phyloP scores from a whole-genome alignment of 768 basidiomycete genomes.

The Rhizopogon roseolus region DNA sequence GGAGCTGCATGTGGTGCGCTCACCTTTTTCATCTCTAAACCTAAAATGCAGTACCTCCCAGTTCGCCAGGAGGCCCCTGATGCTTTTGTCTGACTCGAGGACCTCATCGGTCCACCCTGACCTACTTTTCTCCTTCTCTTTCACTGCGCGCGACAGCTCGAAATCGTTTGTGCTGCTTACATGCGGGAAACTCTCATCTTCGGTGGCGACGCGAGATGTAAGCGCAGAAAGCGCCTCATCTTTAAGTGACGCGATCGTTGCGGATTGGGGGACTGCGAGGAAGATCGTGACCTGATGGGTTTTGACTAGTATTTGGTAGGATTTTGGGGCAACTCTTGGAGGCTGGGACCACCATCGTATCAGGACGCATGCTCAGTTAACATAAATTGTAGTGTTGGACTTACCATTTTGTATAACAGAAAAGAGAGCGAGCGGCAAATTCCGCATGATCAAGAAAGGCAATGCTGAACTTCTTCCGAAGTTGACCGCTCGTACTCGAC shows the following conservation, averaged over 20 bases:
- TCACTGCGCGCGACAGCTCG: conserved; percentile 54
- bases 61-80: conserved; percentile 48
- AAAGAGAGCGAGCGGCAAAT: conserved; percentile 12
- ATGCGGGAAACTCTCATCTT: conserved; percentile 31
- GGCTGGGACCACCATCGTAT: conserved; percentile 32
- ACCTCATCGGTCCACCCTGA: conserved; percentile 42
- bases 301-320: conserved; percentile 65
- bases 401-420: not conserved
- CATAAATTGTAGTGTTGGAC: not conserved
- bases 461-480: conserved; percentile 12
- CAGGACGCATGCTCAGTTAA: not conserved
- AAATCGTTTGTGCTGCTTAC: conserved; percentile 44
- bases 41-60: conserved; percentile 71
- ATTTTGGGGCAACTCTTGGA: conserved; percentile 50
- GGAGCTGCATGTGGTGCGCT: conserved; percentile 19
- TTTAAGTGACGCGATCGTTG: conserved; percentile 56
- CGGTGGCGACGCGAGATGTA: conserved; percentile 36
- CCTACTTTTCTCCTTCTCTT: conserved; percentile 44
- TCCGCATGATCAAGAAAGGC: conserved; percentile 15
- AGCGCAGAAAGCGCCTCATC: conserved; percentile 60
- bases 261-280: conserved; percentile 48
- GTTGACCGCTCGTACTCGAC: conserved; percentile 16
- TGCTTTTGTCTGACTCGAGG: conserved; percentile 36
- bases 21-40: conserved; percentile 61
- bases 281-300: conserved; percentile 69